Base-by-base conservation (phyloP, 2,329 filamentous ascomycete genomes). In the Penicillium sp. region DNA sequence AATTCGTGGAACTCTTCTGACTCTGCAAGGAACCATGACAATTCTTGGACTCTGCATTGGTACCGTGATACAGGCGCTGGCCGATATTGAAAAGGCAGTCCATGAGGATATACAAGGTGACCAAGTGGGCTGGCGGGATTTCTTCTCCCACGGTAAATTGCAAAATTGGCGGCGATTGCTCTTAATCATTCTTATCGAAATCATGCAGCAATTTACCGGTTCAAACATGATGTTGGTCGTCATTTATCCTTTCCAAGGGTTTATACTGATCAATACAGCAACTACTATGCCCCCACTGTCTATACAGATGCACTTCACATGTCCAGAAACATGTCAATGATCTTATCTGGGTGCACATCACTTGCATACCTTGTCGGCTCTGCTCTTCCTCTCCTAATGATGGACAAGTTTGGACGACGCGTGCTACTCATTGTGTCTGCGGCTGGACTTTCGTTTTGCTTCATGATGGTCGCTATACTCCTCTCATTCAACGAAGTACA, bases 291-390 rank as follows among this genome's bases (percentile, higher is more conserved):
- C 0, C 69, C 75, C 0, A 63, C 69, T 0, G 68, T 77, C n/a
- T 73, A 72, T 45, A 60, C 72, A 29, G 49, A 66, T 1, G 69
- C 65, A 8, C 73, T 77, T 67, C 59, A 64, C 2, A 55, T 78
- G 6, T 62, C 64, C 11, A 72, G 76, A 2, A 73, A 80, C 24
- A 67, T 83, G 40, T 78, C 80, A 34, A 68, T 83, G 32, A 75
- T 84, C 4, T 67, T 83, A 1, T 80, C 78, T 32, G 81, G 81
- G 2, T 72, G 66, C 46, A 70, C 68, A 21, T 68, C 69, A 24
- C 66, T 66, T 50, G 72, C 68, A 0, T 77, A 74, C 48, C 62
- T 76, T 9, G 65, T 74, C 21, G 73, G 72, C 10, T 72, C 70
- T 0, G 63, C 67, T 4, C 75, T 76, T 50, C 73, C 75, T 0